These are phyloP conservation scores for Aplosporella prunicola DNA, from an alignment of 2,329 filamentous ascomycete species.

Conservation along the genomic window DNA sequence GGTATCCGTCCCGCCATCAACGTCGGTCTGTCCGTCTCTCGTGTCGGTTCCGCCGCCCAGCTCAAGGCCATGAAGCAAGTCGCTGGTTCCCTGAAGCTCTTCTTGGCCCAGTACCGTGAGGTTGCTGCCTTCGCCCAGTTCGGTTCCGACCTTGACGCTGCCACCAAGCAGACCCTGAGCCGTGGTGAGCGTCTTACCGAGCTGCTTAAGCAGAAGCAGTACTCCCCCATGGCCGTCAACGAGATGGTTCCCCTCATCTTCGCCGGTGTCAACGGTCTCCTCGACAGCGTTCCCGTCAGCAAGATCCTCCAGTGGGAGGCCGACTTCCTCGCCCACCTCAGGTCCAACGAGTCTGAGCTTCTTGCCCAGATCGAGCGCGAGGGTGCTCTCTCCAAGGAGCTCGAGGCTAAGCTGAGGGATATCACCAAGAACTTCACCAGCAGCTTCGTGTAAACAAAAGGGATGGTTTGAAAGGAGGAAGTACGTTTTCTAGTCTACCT, in stretches of 20 bases:
- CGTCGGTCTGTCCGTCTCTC: constrained; percentile 99
- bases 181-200: constrained; percentile 99
- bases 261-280: constrained; percentile 95
- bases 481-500: constrained; percentile 9
- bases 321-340: constrained; percentile 88
- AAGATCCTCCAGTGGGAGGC: constrained; percentile 92
- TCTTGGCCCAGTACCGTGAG: constrained; percentile 99
- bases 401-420: constrained; percentile 74
- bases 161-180: constrained; percentile 95
- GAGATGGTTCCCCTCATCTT: constrained; percentile 99
- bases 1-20: constrained; percentile 99
- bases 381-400: constrained; percentile 90
- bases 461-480: constrained; percentile 5
- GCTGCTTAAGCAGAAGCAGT: constrained; percentile 99
- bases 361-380: constrained; percentile 87
- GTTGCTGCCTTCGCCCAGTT: constrained; percentile 99
- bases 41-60: constrained; percentile 99
- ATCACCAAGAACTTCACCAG: constrained; percentile 76
- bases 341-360: constrained; percentile 78
- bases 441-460: constrained; percentile 60
- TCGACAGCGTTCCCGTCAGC: constrained; percentile 78
- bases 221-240: constrained; percentile 95
- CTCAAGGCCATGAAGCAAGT: constrained; percentile 99
- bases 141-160: constrained; percentile 97
- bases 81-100: constrained; percentile 98